Conservation (phyloP, 176 grass and related monocot genomes). For the Bolboschoenus planiculmis region DNA sequence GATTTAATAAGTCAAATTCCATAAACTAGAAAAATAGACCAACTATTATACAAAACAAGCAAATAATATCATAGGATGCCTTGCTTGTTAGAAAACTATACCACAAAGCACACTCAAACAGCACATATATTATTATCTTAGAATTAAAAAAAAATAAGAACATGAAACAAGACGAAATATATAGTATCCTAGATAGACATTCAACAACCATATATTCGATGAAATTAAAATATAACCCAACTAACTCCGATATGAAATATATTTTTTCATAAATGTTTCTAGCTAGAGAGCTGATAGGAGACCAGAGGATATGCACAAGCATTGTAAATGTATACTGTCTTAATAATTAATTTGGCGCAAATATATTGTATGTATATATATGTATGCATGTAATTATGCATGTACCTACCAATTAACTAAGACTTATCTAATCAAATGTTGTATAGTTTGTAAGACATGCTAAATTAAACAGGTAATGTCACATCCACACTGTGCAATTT, state of each 20-base stretch:
- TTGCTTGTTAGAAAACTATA: constrained; percentile 18
- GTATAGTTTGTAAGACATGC: not conserved
- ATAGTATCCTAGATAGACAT: not conserved
- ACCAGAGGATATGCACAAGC: not conserved
- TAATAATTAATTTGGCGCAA: not conserved
- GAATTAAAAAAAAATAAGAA: not conserved
- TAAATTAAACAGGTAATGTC: not conserved
- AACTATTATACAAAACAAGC: not conserved
- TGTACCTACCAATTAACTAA: not conserved
- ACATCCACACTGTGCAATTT: not conserved
- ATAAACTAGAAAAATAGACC: not conserved
- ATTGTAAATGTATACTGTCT: not conserved
- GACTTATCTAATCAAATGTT: not conserved
- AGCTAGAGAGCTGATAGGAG: not conserved
- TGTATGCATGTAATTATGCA: not conserved
- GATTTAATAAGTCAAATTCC: not conserved
- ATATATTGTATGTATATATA: not conserved
- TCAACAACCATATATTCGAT: not conserved
- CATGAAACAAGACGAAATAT: not conserved
- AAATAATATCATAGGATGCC: constrained; percentile 9
- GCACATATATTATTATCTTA: not conserved
- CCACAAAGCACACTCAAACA: not conserved
- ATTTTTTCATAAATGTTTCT: not conserved
- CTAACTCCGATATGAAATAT: not conserved
- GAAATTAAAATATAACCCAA: not conserved